Evolutionary conservation across 371 early-diverging fungal genomes (phyloP), one percentile per base, ranked within the genome.

Genomic region (Mortierella sp.): DNA sequence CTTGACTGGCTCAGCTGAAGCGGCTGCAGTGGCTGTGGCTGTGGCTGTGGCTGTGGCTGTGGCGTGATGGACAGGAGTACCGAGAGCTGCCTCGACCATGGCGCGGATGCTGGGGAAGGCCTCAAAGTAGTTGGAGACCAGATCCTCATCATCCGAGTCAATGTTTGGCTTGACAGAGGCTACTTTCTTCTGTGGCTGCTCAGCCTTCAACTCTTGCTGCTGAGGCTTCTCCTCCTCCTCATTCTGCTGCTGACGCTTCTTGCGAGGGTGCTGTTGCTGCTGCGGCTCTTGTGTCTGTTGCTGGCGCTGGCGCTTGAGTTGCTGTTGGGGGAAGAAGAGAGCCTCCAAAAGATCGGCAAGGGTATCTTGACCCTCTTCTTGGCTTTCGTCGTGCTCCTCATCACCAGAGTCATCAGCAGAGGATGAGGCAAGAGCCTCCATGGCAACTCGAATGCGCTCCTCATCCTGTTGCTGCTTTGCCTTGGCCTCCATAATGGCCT

Each of bases 11-110:
- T 12, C 19, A n/a, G 62, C 44, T 18, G 46, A 21, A 19, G 55
- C 62, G 21, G n/a, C 15, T 15, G 53, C 9, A 12, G 43, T 26
- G 12, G 55, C 18, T 48, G 53, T n/a, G 21, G 46, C 15, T n/a
- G 4, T 28, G 9, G 45, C 9, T 46, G 29, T 23, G 50, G 14
- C 50, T 7, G 50, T 5, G 50, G 4, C 6, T 7, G 16, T 50
- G 50, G 50, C 14, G 21, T 4, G 4, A 21, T 16, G 4, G 21
- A 21, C 50, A 50, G 50, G 16, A 50, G 56, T 56, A 28, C 75
- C 75, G 28, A 75, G 75, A 55, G 57, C 67, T 19, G 70, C 60
- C 61, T 75, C 70, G 37, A 75, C 65, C 57, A 75, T 57, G 25
- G 66, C 53, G 44, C 70, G 66, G 64, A 75, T 70, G 18, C 67